A percentile compares a stretch with the other conserved stretches of the same genome.
Evolutionary conservation across 78 protist species (phyloP).

Genomic region (Mastigamoeba balamuthi): DNA sequence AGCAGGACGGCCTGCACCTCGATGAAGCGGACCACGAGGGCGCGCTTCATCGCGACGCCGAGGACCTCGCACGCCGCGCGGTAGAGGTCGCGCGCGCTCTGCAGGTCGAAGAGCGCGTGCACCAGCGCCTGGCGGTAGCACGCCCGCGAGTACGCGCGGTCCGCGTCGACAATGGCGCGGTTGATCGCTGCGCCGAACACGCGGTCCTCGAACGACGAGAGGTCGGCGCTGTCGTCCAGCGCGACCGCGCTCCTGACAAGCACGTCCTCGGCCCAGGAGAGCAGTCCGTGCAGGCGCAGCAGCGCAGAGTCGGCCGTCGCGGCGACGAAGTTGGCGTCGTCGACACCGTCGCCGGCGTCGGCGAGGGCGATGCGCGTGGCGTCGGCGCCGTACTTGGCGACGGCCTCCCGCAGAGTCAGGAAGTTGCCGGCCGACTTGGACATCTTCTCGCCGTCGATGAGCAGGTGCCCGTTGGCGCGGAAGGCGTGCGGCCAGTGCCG

Average conservation of each 20-base stretch:
- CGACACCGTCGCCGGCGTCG: constrained; percentile 95
- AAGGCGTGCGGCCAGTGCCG: constrained; percentile 72
- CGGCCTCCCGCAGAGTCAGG: constrained; percentile 64
- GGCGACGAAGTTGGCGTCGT: constrained; percentile 94
- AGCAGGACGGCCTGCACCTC: constrained; percentile 68
- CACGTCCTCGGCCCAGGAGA: constrained; percentile 55
- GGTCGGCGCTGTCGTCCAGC: too few relatives aligned
- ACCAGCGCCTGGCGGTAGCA: constrained; percentile 85
- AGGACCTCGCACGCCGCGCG: neutral
- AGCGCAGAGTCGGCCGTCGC: constrained; percentile 71
- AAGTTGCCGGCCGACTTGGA: constrained; percentile 98
- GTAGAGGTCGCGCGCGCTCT: constrained; percentile 70
- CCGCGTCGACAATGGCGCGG: constrained; percentile 25
- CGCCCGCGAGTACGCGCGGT: constrained; percentile 33
- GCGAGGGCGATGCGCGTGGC: constrained; percentile 96
- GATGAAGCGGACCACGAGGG: constrained; percentile 59
- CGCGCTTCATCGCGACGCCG: constrained; percentile 25
- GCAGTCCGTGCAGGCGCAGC: constrained; percentile 70
- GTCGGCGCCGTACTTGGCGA: constrained; percentile 60
- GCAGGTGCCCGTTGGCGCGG: constrained; percentile 89
- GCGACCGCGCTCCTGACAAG: too few relatives aligned
- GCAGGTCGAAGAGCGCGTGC: constrained; percentile 67
- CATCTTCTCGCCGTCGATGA: constrained; percentile 96
- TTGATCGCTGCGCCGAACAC: constrained; percentile 59
- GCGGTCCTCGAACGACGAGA: constrained; percentile 53